Conservation (phyloP, 768 basidiomycete genomes). For the Amanita pallidorosea region DNA sequence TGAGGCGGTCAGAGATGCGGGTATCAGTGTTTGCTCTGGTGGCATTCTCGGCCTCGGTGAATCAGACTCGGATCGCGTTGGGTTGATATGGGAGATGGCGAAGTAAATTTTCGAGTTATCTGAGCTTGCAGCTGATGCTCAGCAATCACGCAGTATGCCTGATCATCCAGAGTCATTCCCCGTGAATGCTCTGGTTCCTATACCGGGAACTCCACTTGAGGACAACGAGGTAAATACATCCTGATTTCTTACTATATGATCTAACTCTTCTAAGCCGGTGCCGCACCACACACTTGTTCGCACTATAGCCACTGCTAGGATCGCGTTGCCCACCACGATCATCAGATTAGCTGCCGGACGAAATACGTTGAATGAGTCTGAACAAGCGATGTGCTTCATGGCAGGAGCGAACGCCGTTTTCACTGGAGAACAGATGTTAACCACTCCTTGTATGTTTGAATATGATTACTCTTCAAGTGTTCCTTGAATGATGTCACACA, state of each 20-base stretch:
- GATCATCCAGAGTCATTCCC: conserved; percentile 99
- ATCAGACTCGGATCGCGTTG: conserved; percentile 79
- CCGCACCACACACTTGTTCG: conserved; percentile 77
- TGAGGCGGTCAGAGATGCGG: conserved; percentile 82
- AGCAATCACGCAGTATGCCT: conserved; percentile 51
- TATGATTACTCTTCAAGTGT: background rate
- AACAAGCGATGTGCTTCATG: conserved; percentile 98
- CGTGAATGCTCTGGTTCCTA: conserved; percentile 94
- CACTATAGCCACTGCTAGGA: conserved; percentile 90
- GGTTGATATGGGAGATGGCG: conserved; percentile 88
- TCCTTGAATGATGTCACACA: conserved; percentile 3
- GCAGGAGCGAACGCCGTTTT: conserved; percentile 98
- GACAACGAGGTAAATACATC: conserved; percentile 57
- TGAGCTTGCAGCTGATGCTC: background rate
- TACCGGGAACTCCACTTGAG: conserved; percentile 89
- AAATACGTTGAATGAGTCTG: conserved; percentile 78
- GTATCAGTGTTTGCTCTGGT: conserved; percentile 95
- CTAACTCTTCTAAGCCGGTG: conserved; percentile 45
- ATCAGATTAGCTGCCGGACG: conserved; percentile 93
- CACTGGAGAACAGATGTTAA: conserved; percentile 97
- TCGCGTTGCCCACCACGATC: conserved; percentile 86
- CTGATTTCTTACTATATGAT: conserved; percentile 28
- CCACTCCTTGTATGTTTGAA: conserved; percentile 68
- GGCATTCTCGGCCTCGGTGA: conserved; percentile 95
- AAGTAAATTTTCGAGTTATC: conserved; percentile 41